phyloP scores from a whole-genome alignment of 2,329 filamentous ascomycete species.

The Acephala macrosclerotiorum region DNA sequence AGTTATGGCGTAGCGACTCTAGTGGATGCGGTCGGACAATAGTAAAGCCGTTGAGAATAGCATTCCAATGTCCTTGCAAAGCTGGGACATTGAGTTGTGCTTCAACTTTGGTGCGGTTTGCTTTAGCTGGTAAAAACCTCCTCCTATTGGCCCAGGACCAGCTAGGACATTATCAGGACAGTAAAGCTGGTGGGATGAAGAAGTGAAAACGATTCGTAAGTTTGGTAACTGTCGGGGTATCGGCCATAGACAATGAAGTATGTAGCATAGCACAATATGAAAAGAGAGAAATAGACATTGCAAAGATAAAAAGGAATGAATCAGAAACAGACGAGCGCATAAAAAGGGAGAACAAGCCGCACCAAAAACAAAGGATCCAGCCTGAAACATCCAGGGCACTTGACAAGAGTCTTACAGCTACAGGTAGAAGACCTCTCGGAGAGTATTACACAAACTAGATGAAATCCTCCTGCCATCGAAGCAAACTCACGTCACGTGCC shows the following conservation, averaged over 20 bases:
- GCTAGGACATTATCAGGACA: background rate
- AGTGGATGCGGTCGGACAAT: background rate
- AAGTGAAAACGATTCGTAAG: background rate
- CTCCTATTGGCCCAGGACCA: no score
- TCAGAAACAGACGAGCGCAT: background rate
- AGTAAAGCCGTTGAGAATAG: background rate
- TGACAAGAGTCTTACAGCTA: background rate
- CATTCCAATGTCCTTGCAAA: background rate
- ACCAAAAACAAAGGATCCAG: background rate
- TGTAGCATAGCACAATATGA: background rate
- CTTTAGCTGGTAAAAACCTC: background rate
- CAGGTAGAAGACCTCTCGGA: background rate
- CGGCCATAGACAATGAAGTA: background rate
- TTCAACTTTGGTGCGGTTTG: background rate
- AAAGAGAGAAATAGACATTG: background rate
- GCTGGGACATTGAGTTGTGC: background rate
- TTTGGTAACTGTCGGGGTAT: background rate
- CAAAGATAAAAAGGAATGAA: background rate
- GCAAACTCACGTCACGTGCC: background rate
- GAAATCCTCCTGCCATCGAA: background rate
- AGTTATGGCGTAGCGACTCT: background rate
- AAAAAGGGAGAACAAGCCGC: background rate
- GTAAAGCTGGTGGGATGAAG: background rate
- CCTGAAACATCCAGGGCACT: background rate
- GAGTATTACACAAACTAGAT: background rate